A percentile compares a stretch with the other conserved stretches of the same genome.
These are phyloP conservation scores for Cardamine occulta DNA, from an alignment of 345 rosid species.

Conservation along the genomic window DNA sequence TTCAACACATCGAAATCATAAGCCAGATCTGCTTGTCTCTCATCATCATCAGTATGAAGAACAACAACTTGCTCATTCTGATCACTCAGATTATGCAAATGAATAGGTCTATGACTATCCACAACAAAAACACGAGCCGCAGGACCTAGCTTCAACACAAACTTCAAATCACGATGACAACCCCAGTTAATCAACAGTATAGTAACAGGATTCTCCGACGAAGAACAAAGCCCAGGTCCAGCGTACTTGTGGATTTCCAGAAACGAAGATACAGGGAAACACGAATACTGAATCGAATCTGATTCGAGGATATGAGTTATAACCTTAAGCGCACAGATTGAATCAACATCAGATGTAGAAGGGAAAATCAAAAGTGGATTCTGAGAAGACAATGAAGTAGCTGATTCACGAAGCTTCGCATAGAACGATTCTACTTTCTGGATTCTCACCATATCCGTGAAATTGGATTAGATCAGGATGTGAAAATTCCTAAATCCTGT, in stretches of 20 bases:
- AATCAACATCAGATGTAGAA: conserved; percentile 90
- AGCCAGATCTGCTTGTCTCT: conserved; percentile 79
- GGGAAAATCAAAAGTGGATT: conserved; percentile 85
- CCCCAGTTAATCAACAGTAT: conserved; percentile 89
- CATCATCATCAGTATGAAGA: conserved; percentile 81
- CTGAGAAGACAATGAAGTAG: conserved; percentile 53
- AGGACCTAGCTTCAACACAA: conserved; percentile 60
- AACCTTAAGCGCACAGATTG: conserved; percentile 84
- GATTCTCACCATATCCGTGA: conserved; percentile 76
- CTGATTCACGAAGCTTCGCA: conserved; percentile 73
- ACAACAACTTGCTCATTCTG: conserved; percentile 77
- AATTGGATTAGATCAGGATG: conserved; percentile 28
- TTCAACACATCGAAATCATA: conserved; percentile 80
- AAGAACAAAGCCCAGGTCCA: conserved; percentile 61
- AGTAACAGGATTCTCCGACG: conserved; percentile 55
- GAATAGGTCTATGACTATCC: conserved; percentile 95
- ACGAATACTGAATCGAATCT: conserved; percentile 88
- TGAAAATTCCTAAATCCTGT: neutral
- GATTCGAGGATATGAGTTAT: conserved; percentile 83
- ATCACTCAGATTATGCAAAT: conserved; percentile 80
- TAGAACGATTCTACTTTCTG: conserved; percentile 69
- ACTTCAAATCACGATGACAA: conserved; percentile 77
- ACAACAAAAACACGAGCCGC: conserved; percentile 73
- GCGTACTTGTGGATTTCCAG: conserved; percentile 74
- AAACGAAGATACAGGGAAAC: conserved; percentile 93